Conservation (phyloP, 2,329 filamentous ascomycete species). For the Pseudopyricularia javanii region DNA sequence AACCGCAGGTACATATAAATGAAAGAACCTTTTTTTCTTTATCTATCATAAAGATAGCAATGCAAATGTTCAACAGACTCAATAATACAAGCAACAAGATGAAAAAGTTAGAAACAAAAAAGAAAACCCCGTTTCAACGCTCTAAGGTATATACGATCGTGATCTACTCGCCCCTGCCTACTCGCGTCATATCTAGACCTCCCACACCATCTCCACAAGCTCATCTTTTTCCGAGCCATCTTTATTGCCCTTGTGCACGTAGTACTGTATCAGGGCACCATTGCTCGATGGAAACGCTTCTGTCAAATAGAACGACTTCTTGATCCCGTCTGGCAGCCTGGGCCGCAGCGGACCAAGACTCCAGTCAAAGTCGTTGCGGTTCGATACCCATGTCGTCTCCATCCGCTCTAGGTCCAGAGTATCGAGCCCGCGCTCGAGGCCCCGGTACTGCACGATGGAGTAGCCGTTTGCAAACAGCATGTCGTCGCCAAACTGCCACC, state of each 20-base stretch:
- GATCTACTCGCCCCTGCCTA: background rate
- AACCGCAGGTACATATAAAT: too few relatives aligned
- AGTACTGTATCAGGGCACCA: slow-evolving; percentile 39
- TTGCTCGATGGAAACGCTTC: slow-evolving; percentile 26
- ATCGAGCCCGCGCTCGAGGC: slow-evolving; percentile 13
- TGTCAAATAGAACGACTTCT: slow-evolving; percentile 37
- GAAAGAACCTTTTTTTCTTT: too few relatives aligned
- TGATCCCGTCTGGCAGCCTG: slow-evolving; percentile 22
- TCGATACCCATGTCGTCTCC: slow-evolving; percentile 40
- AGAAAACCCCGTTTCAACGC: background rate
- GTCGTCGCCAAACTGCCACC: slow-evolving; percentile 35
- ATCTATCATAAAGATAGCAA: too few relatives aligned
- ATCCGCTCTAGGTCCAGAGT: slow-evolving; percentile 29
- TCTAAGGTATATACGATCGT: background rate
- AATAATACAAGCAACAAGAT: too few relatives aligned
- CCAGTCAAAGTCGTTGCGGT: slow-evolving; percentile 34
- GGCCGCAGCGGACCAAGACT: slow-evolving; percentile 38
- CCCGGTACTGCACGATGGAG: slow-evolving; percentile 37
- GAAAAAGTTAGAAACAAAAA: too few relatives aligned
- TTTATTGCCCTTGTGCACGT: slow-evolving; percentile 31
- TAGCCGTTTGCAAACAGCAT: slow-evolving; percentile 46
- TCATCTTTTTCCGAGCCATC: slow-evolving; percentile 29
- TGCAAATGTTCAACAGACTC: too few relatives aligned
- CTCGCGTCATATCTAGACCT: slow-evolving; percentile 9
- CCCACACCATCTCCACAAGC: slow-evolving; percentile 36